Evolutionary conservation across 805 yeast species (phyloP).

Genomic region (Wickerhamiella occidentalis): DNA sequence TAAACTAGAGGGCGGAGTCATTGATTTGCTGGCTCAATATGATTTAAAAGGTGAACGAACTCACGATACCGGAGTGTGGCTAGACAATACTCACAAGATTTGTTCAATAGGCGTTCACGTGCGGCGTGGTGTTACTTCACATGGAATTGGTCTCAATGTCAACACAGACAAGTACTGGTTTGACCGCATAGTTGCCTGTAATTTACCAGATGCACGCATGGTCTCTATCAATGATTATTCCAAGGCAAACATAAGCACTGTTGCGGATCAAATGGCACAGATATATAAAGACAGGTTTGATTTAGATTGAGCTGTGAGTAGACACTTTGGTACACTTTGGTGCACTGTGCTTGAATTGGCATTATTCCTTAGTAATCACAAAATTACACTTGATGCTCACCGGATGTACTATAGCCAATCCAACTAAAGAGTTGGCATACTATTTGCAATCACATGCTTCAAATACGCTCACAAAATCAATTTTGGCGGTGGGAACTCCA

Average conservation of each 20-base stretch:
- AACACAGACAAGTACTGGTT: conserved; percentile 59
- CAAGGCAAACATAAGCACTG: conserved; percentile 26
- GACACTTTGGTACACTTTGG: too few relatives aligned
- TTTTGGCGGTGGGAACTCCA: conserved; percentile 28
- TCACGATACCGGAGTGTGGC: conserved; percentile 84
- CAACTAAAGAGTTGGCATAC: conserved; percentile 17
- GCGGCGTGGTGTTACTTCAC: conserved; percentile 71
- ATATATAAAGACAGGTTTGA: neutral
- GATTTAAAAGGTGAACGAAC: conserved; percentile 41
- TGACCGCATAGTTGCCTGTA: conserved; percentile 73
- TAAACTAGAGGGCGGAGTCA: conserved; percentile 47
- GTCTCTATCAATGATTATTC: conserved; percentile 27
- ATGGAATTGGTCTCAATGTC: conserved; percentile 79
- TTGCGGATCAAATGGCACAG: conserved; percentile 35
- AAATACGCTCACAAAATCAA: conserved; percentile 18
- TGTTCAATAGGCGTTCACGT: conserved; percentile 86
- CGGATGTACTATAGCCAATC: conserved; percentile 26
- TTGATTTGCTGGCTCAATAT: conserved; percentile 34
- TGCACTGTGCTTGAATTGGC: too few relatives aligned
- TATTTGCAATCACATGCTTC: conserved; percentile 18
- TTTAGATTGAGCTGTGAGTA: too few relatives aligned
- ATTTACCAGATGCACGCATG: conserved; percentile 56
- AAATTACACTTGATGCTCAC: neutral
- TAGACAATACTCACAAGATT: conserved; percentile 45
- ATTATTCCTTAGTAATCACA: neutral